A percentile compares a stretch with the other conserved stretches of the same genome.
Conservation (phyloP, 208 protist species). For the Acanthamoeba polyphaga region DNA sequence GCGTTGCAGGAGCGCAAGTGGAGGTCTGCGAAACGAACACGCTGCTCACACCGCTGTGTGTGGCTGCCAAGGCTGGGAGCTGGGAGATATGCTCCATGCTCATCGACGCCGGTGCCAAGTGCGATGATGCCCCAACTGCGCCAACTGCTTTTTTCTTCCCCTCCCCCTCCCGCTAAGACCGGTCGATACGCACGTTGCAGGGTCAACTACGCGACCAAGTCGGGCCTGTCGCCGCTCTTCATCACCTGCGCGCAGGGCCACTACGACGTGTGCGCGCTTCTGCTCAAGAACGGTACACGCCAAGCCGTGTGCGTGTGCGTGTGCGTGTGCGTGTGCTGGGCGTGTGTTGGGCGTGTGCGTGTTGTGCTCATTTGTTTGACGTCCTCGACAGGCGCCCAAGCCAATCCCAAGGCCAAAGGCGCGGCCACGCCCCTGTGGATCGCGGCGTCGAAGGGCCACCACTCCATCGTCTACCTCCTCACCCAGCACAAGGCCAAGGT, state of each 20-base stretch:
- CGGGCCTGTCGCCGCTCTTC: conserved; percentile 38
- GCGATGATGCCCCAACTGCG: neutral
- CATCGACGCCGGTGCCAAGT: conserved; percentile 44
- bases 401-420: conserved; percentile 1
- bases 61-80: neutral
- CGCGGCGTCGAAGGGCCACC: conserved; percentile 51
- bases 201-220: conserved; percentile 36
- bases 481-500: conserved; percentile 46
- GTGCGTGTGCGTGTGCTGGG: too few species aligned
- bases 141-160: neutral
- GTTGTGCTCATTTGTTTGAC: neutral
- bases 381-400: neutral
- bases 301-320: neutral
- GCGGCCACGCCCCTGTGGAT: conserved; percentile 33
- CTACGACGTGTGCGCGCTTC: neutral
- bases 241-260: neutral
- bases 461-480: conserved; percentile 38
- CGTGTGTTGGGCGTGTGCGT: too few species aligned
- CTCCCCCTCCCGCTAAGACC: too few species aligned
- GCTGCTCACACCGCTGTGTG: neutral
- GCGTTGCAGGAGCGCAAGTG: neutral
- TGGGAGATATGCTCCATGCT: conserved; percentile 28
- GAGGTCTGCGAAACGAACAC: conserved; percentile 25
- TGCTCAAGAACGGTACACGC: neutral
- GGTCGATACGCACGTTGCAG: neutral